Evolutionary conservation across 805 yeast species (phyloP), one percentile per base, ranked within the genome.

Genomic region (Candida quercuum): DNA sequence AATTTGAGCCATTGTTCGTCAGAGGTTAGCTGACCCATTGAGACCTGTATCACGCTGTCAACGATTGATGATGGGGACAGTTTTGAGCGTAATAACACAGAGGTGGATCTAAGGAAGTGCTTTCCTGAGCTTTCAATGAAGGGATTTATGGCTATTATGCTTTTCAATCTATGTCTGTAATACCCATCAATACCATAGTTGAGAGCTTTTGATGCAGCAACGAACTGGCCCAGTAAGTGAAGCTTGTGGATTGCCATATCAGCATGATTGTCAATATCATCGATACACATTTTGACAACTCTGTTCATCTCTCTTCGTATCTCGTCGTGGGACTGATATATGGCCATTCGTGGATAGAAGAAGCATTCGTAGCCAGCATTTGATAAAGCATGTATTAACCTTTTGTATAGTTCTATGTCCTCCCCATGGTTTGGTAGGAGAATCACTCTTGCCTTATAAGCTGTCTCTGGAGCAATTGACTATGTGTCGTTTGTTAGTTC

Each of bases 361-460:
- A 47, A 33, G 2, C 43, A 28, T 32, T 47, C 55, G 28, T 49
- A 51, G 5, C 53, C 53, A 5, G 28, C 24, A 5, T 37, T n/a
- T 4, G 47, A 39, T 13, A 51, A 32, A 17, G 38, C 31, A 18
- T 42, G 45, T 5, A 49, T 51, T 12, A 47, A 28, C 13, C 42
- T 37, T 9, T 42, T 22, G 23, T 47, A 51, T 25, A 47, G 32
- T 3, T 19, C 17, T 5, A 40, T 30, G 13, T 43, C 45, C 32
- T 51, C 53, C 3, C 47, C 47, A 4, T 47, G 48, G 28, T 47
- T 51, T 2, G 40, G 48, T 1, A 49, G 36, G 11, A 49, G 38
- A n/a, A 49, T 32, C 3, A 51, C 45, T 13, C 55, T 39, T 1
- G 48, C 53, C 15, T 36, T 42, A 27, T 38, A 37, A 20, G 18